Evolutionary conservation across 257 asterid species (phyloP).

Genomic region (Striga asiatica): DNA sequence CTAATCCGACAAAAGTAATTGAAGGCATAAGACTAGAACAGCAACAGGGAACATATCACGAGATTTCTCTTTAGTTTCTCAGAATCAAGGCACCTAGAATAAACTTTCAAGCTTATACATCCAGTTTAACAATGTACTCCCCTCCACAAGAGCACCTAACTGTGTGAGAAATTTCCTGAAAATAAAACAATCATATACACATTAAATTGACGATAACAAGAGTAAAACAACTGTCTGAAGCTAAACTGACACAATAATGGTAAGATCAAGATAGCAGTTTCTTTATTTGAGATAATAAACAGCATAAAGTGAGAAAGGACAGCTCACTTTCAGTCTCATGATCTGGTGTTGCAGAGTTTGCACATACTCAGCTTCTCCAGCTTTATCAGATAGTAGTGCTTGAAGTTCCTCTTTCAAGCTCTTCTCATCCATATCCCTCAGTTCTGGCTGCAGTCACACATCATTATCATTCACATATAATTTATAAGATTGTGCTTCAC

Average conservation of each 20-base stretch:
- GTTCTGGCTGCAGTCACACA: constrained; percentile 46
- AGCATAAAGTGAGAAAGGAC: constrained; percentile 2
- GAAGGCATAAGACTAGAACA: too few relatives aligned
- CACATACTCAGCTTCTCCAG: constrained; percentile 59
- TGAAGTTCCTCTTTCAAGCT: constrained; percentile 58
- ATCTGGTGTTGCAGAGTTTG: constrained; percentile 69
- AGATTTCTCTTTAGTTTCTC: too few relatives aligned
- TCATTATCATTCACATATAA: constrained; percentile 8
- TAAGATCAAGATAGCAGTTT: neutral
- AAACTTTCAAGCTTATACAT: constrained; percentile 17
- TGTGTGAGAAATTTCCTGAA: constrained; percentile 50
- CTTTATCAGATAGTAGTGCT: constrained; percentile 61
- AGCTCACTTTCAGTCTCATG: constrained; percentile 50
- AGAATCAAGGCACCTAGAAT: neutral
- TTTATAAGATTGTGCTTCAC: neutral
- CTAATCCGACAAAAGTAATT: too few relatives aligned
- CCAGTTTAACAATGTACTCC: constrained; percentile 43
- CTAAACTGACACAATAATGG: neutral
- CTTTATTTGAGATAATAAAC: constrained; percentile 1
- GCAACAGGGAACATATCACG: too few relatives aligned
- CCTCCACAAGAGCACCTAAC: constrained; percentile 65
- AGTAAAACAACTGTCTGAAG: neutral
- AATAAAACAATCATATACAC: neutral
- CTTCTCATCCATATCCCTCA: constrained; percentile 43
- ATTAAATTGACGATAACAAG: constrained; percentile 6